Percentiles rank a stretch among this genome's conserved stretches.
Evolutionary conservation across 352 stramenopile species (phyloP).

Genomic region (Phytopythium mirpurense): DNA sequence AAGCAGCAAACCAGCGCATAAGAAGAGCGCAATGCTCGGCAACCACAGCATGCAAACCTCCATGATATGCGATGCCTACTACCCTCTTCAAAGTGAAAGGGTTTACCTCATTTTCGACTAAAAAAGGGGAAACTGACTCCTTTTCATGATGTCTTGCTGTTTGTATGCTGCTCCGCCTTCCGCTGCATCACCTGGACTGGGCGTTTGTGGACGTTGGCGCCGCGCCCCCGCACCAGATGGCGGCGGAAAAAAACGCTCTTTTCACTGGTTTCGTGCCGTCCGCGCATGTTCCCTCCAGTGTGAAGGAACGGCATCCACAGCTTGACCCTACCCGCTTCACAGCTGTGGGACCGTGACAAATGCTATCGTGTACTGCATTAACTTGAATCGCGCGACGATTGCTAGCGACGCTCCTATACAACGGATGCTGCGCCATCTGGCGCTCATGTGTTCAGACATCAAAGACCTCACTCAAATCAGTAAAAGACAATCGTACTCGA

Average conservation of each 20-base stretch:
- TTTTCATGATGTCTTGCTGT: not conserved
- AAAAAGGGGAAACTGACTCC: too few relatives aligned
- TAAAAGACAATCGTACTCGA: not conserved
- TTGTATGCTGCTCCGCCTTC: slow-evolving; percentile 2
- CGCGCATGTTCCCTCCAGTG: not conserved
- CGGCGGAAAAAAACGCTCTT: not conserved
- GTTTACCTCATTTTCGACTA: too few relatives aligned
- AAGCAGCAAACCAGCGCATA: too few relatives aligned
- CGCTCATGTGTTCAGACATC: not conserved
- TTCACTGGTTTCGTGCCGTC: not conserved
- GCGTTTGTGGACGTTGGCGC: slow-evolving; percentile 1
- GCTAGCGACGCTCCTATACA: not conserved
- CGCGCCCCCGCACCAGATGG: not conserved
- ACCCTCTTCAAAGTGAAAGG: too few relatives aligned
- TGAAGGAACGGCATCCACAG: too few relatives aligned
- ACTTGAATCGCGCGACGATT: not conserved
- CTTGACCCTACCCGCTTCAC: not conserved
- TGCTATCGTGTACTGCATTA: not conserved
- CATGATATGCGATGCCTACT: too few relatives aligned
- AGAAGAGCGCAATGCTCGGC: too few relatives aligned
- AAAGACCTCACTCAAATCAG: slow-evolving; percentile 2
- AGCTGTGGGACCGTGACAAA: not conserved
- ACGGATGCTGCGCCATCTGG: slow-evolving; percentile 1
- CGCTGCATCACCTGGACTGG: slow-evolving; percentile 3
- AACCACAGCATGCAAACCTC: too few relatives aligned